phyloP scores from a whole-genome alignment of 1,139 yeast species.

The Eremothecium coryli region DNA sequence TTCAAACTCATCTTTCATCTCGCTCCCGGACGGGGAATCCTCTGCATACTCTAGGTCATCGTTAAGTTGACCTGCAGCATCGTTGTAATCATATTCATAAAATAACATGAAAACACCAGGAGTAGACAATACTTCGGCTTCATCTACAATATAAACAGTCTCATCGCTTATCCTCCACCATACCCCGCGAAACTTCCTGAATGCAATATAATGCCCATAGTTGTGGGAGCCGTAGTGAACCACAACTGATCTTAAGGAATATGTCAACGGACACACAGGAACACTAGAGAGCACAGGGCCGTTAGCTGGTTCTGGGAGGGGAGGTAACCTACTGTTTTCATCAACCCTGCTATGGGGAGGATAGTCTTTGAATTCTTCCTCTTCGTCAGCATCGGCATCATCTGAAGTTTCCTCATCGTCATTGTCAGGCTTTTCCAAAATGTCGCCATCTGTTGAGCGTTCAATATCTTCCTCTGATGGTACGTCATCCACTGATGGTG shows the following conservation, averaged over 20 bases:
- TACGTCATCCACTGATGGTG: conserved; percentile 5
- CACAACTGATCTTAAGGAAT: conserved; percentile 72
- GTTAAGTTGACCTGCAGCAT: conserved; percentile 28
- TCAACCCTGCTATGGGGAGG: conserved; percentile 15
- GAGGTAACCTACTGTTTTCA: conserved; percentile 10
- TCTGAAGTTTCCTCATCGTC: conserved; percentile 9
- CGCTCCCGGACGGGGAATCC: conserved; percentile 14
- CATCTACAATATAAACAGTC: conserved; percentile 68
- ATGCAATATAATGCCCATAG: conserved; percentile 90
- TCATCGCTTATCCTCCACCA: conserved; percentile 98
- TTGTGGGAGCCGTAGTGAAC: conserved; percentile 92
- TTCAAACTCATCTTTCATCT: conserved; percentile 9
- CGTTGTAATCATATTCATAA: conserved; percentile 54
- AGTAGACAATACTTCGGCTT: conserved; percentile 66
- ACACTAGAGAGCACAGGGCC: conserved; percentile 20
- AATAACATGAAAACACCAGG: conserved; percentile 92
- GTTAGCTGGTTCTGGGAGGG: conserved; percentile 11
- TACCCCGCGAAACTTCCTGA: conserved; percentile 64
- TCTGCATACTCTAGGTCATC: conserved; percentile 24
- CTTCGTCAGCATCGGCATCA: conserved; percentile 10
- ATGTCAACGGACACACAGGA: conserved; percentile 39
- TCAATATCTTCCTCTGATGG: conserved; percentile 4
- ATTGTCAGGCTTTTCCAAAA: conserved; percentile 7
- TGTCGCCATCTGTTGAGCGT: conserved; percentile 5
- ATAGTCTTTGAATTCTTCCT: conserved; percentile 9